Percentiles rank a stretch among this genome's conserved stretches.
phyloP scores from a whole-genome alignment of 768 basidiomycete genomes.

The Pisolithus sp. region DNA sequence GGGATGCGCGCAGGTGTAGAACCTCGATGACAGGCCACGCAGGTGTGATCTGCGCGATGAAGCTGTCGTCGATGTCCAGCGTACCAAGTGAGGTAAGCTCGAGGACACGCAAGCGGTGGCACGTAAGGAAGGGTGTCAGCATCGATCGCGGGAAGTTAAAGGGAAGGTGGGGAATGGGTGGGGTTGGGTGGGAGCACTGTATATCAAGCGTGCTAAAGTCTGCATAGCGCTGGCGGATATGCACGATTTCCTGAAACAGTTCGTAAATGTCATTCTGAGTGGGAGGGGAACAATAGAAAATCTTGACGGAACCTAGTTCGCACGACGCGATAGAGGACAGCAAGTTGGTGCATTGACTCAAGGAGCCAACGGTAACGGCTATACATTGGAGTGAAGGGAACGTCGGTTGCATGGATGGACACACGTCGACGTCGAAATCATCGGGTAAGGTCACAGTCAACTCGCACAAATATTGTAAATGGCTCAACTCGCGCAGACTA shows the following conservation, averaged over 20 bases:
- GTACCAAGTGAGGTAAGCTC: slow-evolving; percentile 19
- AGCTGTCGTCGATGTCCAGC: slow-evolving; percentile 23
- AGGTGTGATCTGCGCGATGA: slow-evolving; percentile 19
- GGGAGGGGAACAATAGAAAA: slow-evolving; percentile 23
- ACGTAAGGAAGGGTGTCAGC: slow-evolving; percentile 19
- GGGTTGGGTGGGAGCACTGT: too few species aligned
- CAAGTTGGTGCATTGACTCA: slow-evolving; percentile 24
- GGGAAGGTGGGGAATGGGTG: not conserved
- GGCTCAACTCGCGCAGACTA: slow-evolving; percentile 14
- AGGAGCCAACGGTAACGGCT: slow-evolving; percentile 19
- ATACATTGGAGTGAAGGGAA: slow-evolving; percentile 18
- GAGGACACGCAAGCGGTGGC: slow-evolving; percentile 13
- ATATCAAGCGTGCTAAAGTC: slow-evolving; percentile 14
- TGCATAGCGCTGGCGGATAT: not conserved
- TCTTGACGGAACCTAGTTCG: slow-evolving; percentile 14
- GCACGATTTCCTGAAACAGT: slow-evolving; percentile 18
- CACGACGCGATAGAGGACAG: slow-evolving; percentile 18
- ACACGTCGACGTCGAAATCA: slow-evolving; percentile 12
- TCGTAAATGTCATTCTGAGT: slow-evolving; percentile 11
- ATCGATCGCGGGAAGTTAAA: slow-evolving; percentile 18
- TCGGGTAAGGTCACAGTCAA: slow-evolving; percentile 14
- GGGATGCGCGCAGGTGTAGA: slow-evolving; percentile 2
- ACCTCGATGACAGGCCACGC: slow-evolving; percentile 23
- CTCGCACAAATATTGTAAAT: slow-evolving; percentile 19
- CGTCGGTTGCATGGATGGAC: not conserved